Evolutionary conservation across 2,329 filamentous ascomycete genomes (phyloP), one percentile per base, ranked within the genome.

Genomic region (Xylogone sp.): DNA sequence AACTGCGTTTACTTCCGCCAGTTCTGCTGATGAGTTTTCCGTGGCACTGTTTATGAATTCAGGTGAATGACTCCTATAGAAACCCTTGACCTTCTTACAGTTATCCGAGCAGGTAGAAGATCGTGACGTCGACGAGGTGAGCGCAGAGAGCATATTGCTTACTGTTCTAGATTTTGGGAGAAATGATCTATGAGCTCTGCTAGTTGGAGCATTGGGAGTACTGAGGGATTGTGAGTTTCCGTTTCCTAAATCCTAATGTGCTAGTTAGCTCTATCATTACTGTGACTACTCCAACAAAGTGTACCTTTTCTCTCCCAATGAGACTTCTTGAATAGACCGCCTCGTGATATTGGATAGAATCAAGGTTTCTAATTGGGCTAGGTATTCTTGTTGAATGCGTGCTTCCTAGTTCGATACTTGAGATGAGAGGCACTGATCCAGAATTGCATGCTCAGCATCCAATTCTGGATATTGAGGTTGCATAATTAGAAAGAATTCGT

Each of bases 131-230:
- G 75, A 74, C 2, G 69, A 67, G 5, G 73, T 75, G 34, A 79
- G 54, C 10, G 70, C 75, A 6, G 73, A 72, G 10, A 79, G 59
- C 1, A 74, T 70, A 39, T 16, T 39, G 21, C 58, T 70, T 56
- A 77, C 64, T 1, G 77, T 77, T 21, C 68, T 67, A 5, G 75
- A 76, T 51, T 68, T 76, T 7, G 75, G 71, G 1, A 78, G 54
- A 7, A 22, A 21, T 7, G 18, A 7, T 42, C 20, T 31, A 13
- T 21, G 12, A 16, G 20, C 31, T 16, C 13, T 22, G n/a, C 21
- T 22, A 43, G 53, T 34, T 46, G n/a, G 27, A 48, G 45, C 4
- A 43, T 43, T 42, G 21, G 21, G 7, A 16, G 12, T 13, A 5
- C n/a, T 5, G n/a, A 5, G n/a, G 4, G n/a, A 39, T 24, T 16